Base-by-base conservation (phyloP, 2,329 filamentous ascomycete species). In the Stagonosporopsis tanaceti region DNA sequence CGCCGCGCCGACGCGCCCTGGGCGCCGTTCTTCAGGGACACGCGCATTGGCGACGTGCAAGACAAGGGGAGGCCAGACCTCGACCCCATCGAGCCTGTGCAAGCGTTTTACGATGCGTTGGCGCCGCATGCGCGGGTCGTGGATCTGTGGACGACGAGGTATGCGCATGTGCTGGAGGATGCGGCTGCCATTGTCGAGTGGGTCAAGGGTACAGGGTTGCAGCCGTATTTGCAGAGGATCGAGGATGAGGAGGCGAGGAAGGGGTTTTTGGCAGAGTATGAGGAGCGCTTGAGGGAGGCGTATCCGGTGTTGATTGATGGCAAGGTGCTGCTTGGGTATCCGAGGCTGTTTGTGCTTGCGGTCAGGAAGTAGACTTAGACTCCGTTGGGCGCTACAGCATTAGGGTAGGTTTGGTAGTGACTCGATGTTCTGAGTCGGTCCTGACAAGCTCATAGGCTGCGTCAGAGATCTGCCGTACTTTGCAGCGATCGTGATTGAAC, bases 131-230 rank as follows among this genome's bases (percentile, higher is more conserved):
- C 65, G 1, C 20, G 8, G 8, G 30, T 80, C 2, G 76, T 88
- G 2, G 75, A 85, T 60, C 68, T 87, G 1, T 88, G 85, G 82
- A 78, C 82, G 40, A 84, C 83, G 1, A 68, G 72, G 38, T 88
- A 88, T 60, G 73, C 81, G 25, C 85, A 87, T 67, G 69, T 80
- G 0, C 66, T 87, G 54, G 74, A 78, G 2, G 78, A 76, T 22
- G 82, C 82, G 20, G 60, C 70, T 12, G 81, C 77, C 1, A 82
- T 88, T 39, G 81, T 87, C 6, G 84, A 87, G 68, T 88, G 85
- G 85, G 81, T 87, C 3, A 82, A 81, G 61, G 82, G 83, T 0
- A 86, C 84, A 0, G 85, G 84, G 0, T 66, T 88, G 62, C 77
- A 79, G 62, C 85, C 85, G 0, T 88, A 79, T 62, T 50, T 87